A percentile compares a stretch with the other conserved stretches of the same genome.
These are phyloP conservation scores for Candida methanosorbosa DNA, from an alignment of 805 yeast species.

Conservation along the genomic window DNA sequence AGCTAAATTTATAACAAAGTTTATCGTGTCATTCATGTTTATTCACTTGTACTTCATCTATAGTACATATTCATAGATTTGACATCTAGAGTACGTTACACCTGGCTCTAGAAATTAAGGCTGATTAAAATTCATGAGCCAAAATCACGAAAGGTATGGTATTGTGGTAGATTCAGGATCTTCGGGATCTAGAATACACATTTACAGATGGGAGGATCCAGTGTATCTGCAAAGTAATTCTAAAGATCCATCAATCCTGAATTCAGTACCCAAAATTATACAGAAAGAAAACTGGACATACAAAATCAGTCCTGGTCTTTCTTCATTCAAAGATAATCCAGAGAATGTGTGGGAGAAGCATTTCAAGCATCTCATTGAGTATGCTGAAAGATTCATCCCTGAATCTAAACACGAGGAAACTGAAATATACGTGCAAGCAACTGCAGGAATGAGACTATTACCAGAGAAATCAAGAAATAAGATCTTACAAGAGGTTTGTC, in stretches of 20 bases:
- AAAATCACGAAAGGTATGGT: slow-evolving; percentile 40
- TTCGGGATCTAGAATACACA: slow-evolving; percentile 83
- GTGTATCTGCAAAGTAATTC: slow-evolving; percentile 20
- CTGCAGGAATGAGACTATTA: slow-evolving; percentile 92
- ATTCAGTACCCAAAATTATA: slow-evolving; percentile 58
- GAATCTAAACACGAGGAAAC: slow-evolving; percentile 48
- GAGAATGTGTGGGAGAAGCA: slow-evolving; percentile 63
- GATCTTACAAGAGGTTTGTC: slow-evolving; percentile 56
- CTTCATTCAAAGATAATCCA: slow-evolving; percentile 49
- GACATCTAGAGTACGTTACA: too few relatives aligned
- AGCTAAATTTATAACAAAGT: too few relatives aligned
- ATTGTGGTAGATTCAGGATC: slow-evolving; percentile 94
- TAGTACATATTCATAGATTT: too few relatives aligned
- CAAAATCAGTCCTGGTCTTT: slow-evolving; percentile 80
- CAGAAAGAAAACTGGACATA: slow-evolving; percentile 61
- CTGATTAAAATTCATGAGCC: too few relatives aligned
- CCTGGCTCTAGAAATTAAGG: too few relatives aligned
- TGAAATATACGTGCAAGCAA: slow-evolving; percentile 86
- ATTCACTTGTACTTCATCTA: too few relatives aligned
- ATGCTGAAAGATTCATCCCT: slow-evolving; percentile 71
- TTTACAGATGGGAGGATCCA: slow-evolving; percentile 71
- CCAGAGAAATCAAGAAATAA: slow-evolving; percentile 41
- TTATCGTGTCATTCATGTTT: too few relatives aligned
- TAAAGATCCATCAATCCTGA: slow-evolving; percentile 25
- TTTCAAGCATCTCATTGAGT: slow-evolving; percentile 51